A percentile compares a stretch with the other conserved stretches of the same genome.
phyloP scores from a whole-genome alignment of 2,329 filamentous ascomycete species.

The Pseudocercospora eumusae region DNA sequence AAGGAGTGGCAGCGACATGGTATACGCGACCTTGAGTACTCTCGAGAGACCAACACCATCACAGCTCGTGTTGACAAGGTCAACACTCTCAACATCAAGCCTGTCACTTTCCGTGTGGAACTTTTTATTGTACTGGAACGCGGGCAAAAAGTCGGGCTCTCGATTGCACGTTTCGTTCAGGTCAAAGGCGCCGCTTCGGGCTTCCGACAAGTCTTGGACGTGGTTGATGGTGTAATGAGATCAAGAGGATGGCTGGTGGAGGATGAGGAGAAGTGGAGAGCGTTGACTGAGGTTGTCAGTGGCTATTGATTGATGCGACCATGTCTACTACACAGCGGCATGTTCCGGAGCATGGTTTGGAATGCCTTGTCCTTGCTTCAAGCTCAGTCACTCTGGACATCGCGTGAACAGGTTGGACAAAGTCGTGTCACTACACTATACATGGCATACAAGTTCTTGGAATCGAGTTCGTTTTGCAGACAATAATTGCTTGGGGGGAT shows the following conservation, averaged over 20 bases:
- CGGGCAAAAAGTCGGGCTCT: conserved; percentile 72
- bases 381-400: background rate
- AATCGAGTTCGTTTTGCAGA: background rate
- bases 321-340: background rate
- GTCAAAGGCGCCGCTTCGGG: conserved; percentile 89
- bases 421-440: background rate
- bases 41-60: conserved; percentile 76
- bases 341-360: background rate
- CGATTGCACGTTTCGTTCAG: conserved; percentile 79
- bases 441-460: background rate
- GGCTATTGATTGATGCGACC: background rate
- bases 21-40: conserved; percentile 75
- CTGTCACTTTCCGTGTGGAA: conserved; percentile 84
- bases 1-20: conserved; percentile 75
- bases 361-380: background rate
- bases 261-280: conserved; percentile 51
- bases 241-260: conserved; percentile 67
- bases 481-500: background rate
- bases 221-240: conserved; percentile 68
- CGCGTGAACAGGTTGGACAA: background rate
- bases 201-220: conserved; percentile 80
- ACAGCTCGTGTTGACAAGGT: conserved; percentile 72
- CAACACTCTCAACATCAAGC: conserved; percentile 81
- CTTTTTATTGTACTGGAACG: conserved; percentile 88
- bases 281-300: conserved; percentile 33